phyloP scores from a whole-genome alignment of 129 eudicot species.

The Tanacetum coccineum region DNA sequence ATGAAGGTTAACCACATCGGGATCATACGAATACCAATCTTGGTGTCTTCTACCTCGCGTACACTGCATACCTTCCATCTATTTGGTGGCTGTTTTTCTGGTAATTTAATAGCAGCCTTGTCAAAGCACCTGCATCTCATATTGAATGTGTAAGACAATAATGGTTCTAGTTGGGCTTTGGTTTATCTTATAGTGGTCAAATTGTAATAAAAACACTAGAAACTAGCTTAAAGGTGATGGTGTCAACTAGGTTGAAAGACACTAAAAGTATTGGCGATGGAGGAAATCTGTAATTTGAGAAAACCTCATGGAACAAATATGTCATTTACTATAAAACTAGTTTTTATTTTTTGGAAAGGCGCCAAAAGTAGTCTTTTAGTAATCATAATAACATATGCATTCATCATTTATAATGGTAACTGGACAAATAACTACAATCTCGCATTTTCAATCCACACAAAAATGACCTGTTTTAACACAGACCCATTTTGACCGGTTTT shows the following conservation, averaged over 20 bases:
- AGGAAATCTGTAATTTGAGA: too few relatives aligned
- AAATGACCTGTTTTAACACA: neutral
- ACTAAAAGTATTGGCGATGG: neutral
- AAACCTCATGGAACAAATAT: neutral
- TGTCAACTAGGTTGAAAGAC: neutral
- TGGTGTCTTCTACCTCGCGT: constrained; percentile 61
- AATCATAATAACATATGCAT: neutral
- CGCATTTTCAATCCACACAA: neutral
- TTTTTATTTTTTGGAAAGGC: too few relatives aligned
- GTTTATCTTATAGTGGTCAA: neutral
- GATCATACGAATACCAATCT: constrained; percentile 49
- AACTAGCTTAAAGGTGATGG: too few relatives aligned
- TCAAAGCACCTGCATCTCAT: constrained; percentile 44
- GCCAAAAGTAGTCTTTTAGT: too few relatives aligned
- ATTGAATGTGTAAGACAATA: neutral
- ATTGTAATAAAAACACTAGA: too few relatives aligned
- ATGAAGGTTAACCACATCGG: constrained; percentile 70
- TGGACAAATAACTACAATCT: neutral
- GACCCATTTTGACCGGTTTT: neutral
- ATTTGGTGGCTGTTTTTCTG: constrained; percentile 23
- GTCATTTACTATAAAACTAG: neutral
- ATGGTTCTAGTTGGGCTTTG: neutral
- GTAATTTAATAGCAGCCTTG: constrained; percentile 57
- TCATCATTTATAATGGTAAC: neutral
- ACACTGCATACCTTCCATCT: constrained; percentile 62